These are phyloP conservation scores for Rhodomyrtus psidioides DNA, from an alignment of 441 rosid species.

Conservation along the genomic window DNA sequence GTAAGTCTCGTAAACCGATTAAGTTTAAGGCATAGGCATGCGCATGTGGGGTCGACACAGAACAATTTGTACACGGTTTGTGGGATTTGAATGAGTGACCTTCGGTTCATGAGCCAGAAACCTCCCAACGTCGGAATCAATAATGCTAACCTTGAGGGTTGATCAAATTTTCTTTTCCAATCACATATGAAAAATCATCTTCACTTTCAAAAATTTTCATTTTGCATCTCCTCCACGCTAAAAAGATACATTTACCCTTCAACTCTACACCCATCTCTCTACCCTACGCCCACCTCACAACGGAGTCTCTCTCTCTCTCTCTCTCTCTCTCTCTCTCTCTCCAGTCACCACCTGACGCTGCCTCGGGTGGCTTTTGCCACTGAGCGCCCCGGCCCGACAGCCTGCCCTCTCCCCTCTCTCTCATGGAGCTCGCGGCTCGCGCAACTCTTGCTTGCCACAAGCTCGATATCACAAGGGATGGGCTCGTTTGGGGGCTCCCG, in stretches of 20 bases:
- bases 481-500: too few species aligned
- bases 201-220: background rate
- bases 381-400: background rate
- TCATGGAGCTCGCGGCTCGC: background rate
- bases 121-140: background rate
- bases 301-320: background rate
- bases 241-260: background rate
- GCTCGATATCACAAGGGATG: too few species aligned
- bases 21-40: background rate
- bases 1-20: too few species aligned
- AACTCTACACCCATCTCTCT: background rate
- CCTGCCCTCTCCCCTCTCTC: background rate
- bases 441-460: too few species aligned
- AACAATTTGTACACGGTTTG: background rate
- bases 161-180: background rate
- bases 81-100: background rate
- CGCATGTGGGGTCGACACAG: too few species aligned
- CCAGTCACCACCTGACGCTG: background rate
- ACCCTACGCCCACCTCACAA: background rate
- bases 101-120: background rate
- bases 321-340: background rate
- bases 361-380: background rate
- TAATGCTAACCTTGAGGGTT: background rate
- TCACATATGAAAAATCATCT: background rate
- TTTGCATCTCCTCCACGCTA: background rate